phyloP scores from a whole-genome alignment of 2,329 filamentous ascomycete species.

The Grosmannia clavigera region DNA sequence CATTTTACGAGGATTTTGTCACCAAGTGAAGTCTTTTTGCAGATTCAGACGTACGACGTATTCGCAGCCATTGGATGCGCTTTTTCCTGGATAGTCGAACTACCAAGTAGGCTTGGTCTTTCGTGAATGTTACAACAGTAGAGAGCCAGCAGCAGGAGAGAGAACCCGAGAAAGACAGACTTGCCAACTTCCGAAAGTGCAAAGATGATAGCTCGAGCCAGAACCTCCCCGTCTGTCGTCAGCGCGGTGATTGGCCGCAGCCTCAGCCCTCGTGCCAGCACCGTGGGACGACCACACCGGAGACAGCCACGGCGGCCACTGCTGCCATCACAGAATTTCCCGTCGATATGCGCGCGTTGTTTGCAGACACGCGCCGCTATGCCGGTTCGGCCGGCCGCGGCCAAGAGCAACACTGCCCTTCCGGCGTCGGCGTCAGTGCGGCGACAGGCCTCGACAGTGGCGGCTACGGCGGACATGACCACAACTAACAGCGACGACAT shows the following conservation, averaged over 20 bases:
- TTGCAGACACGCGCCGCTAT: constrained; percentile 2
- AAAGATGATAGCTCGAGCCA: background rate
- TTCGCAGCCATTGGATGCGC: background rate
- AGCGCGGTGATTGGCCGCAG: background rate
- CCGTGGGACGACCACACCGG: background rate
- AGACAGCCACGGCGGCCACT: constrained; percentile 3
- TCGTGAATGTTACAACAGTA: background rate
- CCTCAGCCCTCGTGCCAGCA: background rate
- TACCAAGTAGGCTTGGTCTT: too few species aligned
- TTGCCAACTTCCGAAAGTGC: background rate
- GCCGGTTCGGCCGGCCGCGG: background rate
- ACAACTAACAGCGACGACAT: constrained; percentile 22
- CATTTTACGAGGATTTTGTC: background rate
- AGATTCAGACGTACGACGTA: background rate
- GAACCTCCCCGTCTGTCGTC: background rate
- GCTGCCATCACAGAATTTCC: background rate
- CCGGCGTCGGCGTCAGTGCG: background rate
- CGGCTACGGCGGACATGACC: background rate
- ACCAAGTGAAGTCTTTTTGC: background rate
- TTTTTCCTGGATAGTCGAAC: too few species aligned
- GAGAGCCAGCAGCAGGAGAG: background rate
- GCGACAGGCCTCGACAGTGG: constrained; percentile 9
- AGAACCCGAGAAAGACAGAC: background rate
- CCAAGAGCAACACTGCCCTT: background rate
- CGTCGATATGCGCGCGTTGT: constrained; percentile 8